Percentiles rank a stretch among this genome's conserved stretches.
These are phyloP conservation scores for Lactarius sp. DNA, from an alignment of 768 basidiomycete genomes.

Conservation along the genomic window DNA sequence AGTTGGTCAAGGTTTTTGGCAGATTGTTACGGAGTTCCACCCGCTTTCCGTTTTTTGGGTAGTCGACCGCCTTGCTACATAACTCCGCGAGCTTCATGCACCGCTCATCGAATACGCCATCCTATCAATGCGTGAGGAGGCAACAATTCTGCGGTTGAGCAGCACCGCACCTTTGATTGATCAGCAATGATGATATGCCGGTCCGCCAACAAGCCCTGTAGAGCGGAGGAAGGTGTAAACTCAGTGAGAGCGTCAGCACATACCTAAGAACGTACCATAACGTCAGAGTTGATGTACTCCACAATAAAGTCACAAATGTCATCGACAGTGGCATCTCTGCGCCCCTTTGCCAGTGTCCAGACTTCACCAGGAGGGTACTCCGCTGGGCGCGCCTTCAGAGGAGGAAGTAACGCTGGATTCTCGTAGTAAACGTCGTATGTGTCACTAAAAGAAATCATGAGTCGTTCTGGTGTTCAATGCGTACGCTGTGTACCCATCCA, in stretches of 20 bases:
- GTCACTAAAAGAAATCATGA: conserved; percentile 43
- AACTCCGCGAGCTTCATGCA: conserved; percentile 58
- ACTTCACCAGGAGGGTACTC: conserved; percentile 41
- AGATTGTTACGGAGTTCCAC: conserved; percentile 47
- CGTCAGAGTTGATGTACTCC: conserved; percentile 78
- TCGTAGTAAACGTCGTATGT: conserved; percentile 52
- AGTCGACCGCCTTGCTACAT: conserved; percentile 71
- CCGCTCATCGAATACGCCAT: conserved; percentile 53
- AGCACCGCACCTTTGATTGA: conserved; percentile 54
- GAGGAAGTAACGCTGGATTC: conserved; percentile 50
- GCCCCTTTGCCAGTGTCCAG: conserved; percentile 20
- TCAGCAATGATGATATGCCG: conserved; percentile 69
- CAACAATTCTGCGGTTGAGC: not conserved
- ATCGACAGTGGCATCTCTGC: conserved; percentile 48
- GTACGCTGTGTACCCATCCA: conserved; percentile 55
- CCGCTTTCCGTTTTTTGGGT: conserved; percentile 69
- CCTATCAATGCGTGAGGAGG: conserved; percentile 33
- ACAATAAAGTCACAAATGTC: conserved; percentile 79
- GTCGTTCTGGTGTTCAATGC: not conserved
- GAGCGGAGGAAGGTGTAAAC: not conserved
- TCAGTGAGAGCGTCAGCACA: not conserved
- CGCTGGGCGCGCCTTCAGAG: conserved; percentile 45
- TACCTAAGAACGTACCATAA: conserved; percentile 47
- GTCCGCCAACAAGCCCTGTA: conserved; percentile 63
- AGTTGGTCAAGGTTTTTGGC: conserved; percentile 53